Evolutionary conservation across 148 eudicot genomes (phyloP), one percentile per base, ranked within the genome.

Genomic region (Vaccinium myrtillus): DNA sequence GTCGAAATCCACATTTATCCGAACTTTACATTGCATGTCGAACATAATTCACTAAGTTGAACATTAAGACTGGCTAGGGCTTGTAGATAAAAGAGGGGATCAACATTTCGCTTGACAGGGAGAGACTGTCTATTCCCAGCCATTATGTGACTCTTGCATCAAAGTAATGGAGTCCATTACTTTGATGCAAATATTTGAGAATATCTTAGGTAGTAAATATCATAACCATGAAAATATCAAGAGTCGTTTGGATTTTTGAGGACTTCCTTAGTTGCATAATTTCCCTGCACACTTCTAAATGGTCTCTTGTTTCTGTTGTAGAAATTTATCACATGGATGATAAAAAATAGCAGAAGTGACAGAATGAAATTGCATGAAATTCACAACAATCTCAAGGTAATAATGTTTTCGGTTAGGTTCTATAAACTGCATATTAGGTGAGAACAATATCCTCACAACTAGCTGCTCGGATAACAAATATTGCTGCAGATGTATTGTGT

Each of bases 271-370:
- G 27, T 23, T 25, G 50, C 9, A 25, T 67, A 39, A 43, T 59
- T 78, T 65, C 0, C 19, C 48, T 59, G 15, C 70, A 76, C 21
- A 25, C 61, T 77, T 75, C 79, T 82, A 39, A 78, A 43, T 79
- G 86, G 78, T 15, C 13, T 82, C 30, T 83, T 46, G 73, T 50
- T 86, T 88, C 78, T 85, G 63, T 86, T 89, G 89, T 91, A 97
- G 99, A 97, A 97, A 93, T 97, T 93, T 82, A 93, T 97, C 81
- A 88, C 90, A 85, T 95, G 94, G 83, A 97, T 97, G 99, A 96
- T 97, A 76, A 97, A 97, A 78, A 97, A 43, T 30, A 30, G 30
- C 30, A 30, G 30, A 30, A 30, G 30, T 30, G 30, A 30, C 30
- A 30, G 30, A 30, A 30, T 30, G 99, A 91, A 95, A 32, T 88